Conservation (phyloP, 257 asterid genomes). For the Solanum chiquidenum region DNA sequence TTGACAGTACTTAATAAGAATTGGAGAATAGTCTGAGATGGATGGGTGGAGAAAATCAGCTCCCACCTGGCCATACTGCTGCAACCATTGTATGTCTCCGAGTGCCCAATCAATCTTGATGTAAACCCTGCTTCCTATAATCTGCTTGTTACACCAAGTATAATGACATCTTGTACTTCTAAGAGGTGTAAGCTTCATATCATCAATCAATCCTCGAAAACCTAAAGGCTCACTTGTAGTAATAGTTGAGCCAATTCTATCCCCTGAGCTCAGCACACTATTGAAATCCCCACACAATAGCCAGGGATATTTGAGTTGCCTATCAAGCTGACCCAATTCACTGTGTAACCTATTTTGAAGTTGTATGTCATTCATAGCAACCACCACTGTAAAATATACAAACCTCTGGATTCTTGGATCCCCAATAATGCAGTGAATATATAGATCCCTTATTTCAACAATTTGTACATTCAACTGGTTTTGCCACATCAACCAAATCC, state of each 20-base stretch:
- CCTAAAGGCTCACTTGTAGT: not conserved
- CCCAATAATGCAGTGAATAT: not conserved
- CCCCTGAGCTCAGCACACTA: not conserved
- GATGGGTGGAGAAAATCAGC: not conserved
- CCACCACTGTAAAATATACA: not conserved
- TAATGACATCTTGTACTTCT: too few relatives aligned
- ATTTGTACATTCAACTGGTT: too few relatives aligned
- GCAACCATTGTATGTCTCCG: not conserved
- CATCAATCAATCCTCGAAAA: not conserved
- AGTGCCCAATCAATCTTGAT: not conserved
- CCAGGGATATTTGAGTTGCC: not conserved
- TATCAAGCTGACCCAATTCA: not conserved
- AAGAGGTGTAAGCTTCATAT: not conserved
- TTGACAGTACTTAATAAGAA: too few relatives aligned
- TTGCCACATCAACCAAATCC: not conserved
- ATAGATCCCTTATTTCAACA: not conserved
- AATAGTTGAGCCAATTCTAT: not conserved
- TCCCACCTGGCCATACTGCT: not conserved
- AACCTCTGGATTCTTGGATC: too few relatives aligned
- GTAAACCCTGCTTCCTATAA: not conserved
- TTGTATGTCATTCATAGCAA: not conserved
- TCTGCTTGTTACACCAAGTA: not conserved
- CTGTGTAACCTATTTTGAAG: too few relatives aligned
- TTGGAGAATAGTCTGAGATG: not conserved
- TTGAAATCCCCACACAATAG: not conserved